Evolutionary conservation across 371 early-diverging fungal species (phyloP), one percentile per base, ranked within the genome.

Genomic region (Mucor circinelloides): DNA sequence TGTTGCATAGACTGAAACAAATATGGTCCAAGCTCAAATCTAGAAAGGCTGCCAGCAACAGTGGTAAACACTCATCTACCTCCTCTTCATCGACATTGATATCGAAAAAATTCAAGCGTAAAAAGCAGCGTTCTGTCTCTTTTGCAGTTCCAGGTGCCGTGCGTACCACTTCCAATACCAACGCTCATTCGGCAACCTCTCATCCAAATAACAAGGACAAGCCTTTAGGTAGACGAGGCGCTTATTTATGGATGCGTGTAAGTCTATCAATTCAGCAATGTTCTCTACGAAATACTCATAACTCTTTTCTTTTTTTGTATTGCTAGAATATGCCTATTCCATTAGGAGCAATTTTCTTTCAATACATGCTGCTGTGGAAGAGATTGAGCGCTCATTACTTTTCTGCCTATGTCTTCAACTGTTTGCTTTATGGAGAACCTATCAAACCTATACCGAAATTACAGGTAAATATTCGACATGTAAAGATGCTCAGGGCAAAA

Each of bases 321-420:
- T 23, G 3, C 15, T 27, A 88, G 87, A 88, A 88, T 60, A 73
- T 82, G 54, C 88, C 88, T 0, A 77, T 88, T 27, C 84, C 88
- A 6, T 76, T 83, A 46, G 71, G 83, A 1, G 88, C 87, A 23
- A 86, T 88, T 0, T 88, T 86, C 55, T 88, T 88, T 67, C 88
- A 88, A 40, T 88, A 86, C 61, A 81, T 85, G 73, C 64, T 86
- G 7, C 69, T 88, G 5, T 88, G 88, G 88, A 88, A 83, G 57
- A 74, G 86, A 23, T 62, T 88, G 13, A 85, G 85, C 21, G 85
- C 87, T 0, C 88, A 88, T 58, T 88, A 88, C 38, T 84, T 88
- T 57, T 85, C 88, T 5, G 66, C 78, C 12, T 81, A 85, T 58
- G 87, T 86, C 1, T 80, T 86, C 23, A 81, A 76, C 31, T 85